Percentiles rank a stretch among this genome's conserved stretches.
These are phyloP conservation scores for Phytopythium mirpurense DNA, from an alignment of 352 stramenopile genomes.

Conservation along the genomic window DNA sequence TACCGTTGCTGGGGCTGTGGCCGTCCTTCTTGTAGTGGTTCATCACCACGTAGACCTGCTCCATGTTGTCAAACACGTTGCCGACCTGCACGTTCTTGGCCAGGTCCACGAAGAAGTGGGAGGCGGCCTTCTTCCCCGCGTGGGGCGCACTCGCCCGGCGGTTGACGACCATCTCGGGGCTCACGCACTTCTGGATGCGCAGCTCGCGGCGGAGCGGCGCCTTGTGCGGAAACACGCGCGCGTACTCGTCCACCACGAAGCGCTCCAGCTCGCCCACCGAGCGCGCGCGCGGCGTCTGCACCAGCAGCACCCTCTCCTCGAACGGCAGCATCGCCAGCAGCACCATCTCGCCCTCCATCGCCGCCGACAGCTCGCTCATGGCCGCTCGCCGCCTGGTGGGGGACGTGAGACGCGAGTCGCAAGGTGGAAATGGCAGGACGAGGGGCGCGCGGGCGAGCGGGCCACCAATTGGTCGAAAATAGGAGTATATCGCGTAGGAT, in stretches of 20 bases:
- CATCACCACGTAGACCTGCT: slow-evolving; percentile 67
- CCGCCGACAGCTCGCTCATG: slow-evolving; percentile 14
- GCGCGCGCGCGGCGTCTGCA: slow-evolving; percentile 45
- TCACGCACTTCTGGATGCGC: slow-evolving; percentile 72
- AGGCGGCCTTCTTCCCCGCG: slow-evolving; percentile 18
- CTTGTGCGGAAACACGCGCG: slow-evolving; percentile 53
- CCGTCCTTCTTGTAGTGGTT: slow-evolving; percentile 19
- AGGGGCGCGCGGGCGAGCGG: not conserved
- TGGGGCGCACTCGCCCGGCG: slow-evolving; percentile 21
- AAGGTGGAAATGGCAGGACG: not conserved
- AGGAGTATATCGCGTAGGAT: too few species aligned
- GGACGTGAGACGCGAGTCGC: not conserved
- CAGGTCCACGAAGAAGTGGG: slow-evolving; percentile 63
- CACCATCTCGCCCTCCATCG: slow-evolving; percentile 51
- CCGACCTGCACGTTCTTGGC: slow-evolving; percentile 74
- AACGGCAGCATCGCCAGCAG: slow-evolving; percentile 64
- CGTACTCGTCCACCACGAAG: slow-evolving; percentile 57
- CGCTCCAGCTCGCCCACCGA: slow-evolving; percentile 56
- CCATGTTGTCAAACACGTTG: slow-evolving; percentile 75
- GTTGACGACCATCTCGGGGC: slow-evolving; percentile 43
- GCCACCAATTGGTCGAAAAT: too few species aligned
- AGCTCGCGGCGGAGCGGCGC: slow-evolving; percentile 36
- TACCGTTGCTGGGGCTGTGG: not conserved
- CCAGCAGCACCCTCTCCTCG: slow-evolving; percentile 55
- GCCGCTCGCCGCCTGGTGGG: not conserved